phyloP scores from a whole-genome alignment of 176 grass and related monocot genomes.

The Oryza glaberrima region DNA sequence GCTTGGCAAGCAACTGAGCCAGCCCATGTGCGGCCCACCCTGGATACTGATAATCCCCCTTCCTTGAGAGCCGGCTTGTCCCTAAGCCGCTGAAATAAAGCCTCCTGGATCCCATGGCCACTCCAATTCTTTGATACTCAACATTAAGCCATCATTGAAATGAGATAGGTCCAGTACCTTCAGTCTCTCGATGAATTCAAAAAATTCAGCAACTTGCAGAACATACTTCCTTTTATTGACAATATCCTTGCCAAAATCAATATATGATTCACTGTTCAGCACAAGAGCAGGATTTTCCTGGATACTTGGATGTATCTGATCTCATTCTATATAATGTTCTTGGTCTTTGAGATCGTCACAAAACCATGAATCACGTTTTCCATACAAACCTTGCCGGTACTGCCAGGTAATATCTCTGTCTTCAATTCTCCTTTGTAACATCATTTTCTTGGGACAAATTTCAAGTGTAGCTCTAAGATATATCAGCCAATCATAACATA shows the following conservation, averaged over 20 bases:
- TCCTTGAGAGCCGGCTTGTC: no score
- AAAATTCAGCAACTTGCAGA: no score
- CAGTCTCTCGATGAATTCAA: no score
- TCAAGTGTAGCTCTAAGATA: conserved; percentile 79
- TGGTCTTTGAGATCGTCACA: conserved; percentile 66
- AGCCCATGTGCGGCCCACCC: no score
- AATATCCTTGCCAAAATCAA: conserved; percentile 50
- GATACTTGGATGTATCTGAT: conserved; percentile 65
- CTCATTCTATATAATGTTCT: conserved; percentile 63
- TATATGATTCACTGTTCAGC: conserved; percentile 51
- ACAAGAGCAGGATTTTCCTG: conserved; percentile 64
- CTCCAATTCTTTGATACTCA: no score
- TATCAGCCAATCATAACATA: conserved; percentile 70
- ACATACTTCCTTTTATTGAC: conserved; percentile 57
- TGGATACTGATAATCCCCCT: no score
- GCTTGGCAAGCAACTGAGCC: no score
- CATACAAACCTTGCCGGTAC: conserved; percentile 59
- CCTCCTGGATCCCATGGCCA: no score
- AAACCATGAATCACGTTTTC: conserved; percentile 73
- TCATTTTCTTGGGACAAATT: conserved; percentile 75
- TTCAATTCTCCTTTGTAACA: conserved; percentile 59
- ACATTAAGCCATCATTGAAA: no score
- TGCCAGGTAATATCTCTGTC: conserved; percentile 63
- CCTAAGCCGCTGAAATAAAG: no score
- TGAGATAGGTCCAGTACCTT: no score